Evolutionary conservation across 2,329 filamentous ascomycete genomes (phyloP).

Genomic region (Sclerotinia nivalis): DNA sequence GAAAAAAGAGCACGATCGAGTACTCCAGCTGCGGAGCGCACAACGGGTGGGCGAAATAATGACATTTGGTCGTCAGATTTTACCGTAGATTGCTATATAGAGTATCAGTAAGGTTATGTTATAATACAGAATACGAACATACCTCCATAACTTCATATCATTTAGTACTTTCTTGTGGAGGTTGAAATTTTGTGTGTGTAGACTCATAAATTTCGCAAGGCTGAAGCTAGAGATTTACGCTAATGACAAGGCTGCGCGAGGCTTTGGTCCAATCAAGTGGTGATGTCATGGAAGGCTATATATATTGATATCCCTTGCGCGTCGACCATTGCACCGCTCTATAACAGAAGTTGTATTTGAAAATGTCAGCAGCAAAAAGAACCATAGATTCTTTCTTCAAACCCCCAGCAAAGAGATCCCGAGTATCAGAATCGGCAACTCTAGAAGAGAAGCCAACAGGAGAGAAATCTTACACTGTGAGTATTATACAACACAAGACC

Average conservation of each 20-base stretch:
- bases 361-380: conserved; percentile 51
- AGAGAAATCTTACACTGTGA: conserved; percentile 2
- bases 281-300: conserved; percentile 28
- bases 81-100: conserved; percentile 29
- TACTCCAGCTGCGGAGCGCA: conserved; percentile 64
- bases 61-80: conserved; percentile 48
- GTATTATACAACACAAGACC: background rate
- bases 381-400: conserved; percentile 71
- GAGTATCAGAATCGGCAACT: conserved; percentile 31
- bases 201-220: conserved; percentile 21
- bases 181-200: conserved; percentile 14
- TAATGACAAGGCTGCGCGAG: conserved; percentile 16
- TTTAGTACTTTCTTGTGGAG: conserved; percentile 19
- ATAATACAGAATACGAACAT: background rate
- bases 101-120: conserved; percentile 9
- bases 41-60: conserved; percentile 74
- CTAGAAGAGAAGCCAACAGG: background rate
- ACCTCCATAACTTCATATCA: conserved; percentile 38
- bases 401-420: conserved; percentile 47
- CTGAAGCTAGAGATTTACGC: conserved; percentile 14
- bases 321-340: background rate
- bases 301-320: background rate
- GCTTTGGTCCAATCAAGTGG: background rate
- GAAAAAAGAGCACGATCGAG: conserved; percentile 84
- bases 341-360: background rate